phyloP scores from a whole-genome alignment of 441 rosid genomes.

The Gossypium gossypioides region DNA sequence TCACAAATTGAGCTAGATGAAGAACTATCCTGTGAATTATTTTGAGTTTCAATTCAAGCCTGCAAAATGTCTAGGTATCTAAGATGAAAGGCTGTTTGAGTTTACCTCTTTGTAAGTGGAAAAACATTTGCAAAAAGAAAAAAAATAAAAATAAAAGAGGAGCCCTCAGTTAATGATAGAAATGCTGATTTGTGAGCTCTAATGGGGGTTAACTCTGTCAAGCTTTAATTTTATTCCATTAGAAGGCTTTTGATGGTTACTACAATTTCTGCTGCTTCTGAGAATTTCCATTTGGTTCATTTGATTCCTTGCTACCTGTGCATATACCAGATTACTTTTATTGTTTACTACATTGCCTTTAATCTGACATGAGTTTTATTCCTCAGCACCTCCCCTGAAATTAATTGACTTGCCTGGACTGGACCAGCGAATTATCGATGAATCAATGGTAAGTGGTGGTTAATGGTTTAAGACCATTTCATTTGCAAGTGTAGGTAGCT shows the following conservation, averaged over 20 bases:
- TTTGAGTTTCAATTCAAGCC: background rate
- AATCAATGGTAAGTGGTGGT: conserved; percentile 38
- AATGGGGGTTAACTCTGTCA: background rate
- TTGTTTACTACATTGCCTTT: background rate
- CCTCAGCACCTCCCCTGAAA: conserved; percentile 61
- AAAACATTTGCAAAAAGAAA: background rate
- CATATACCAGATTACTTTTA: background rate
- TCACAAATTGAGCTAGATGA: background rate
- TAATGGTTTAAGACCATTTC: conserved; percentile 13
- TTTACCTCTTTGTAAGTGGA: background rate
- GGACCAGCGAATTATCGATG: conserved; percentile 59
- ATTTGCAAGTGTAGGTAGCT: background rate
- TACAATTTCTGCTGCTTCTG: background rate
- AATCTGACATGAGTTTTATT: background rate
- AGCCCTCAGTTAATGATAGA: background rate
- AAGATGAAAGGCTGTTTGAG: background rate
- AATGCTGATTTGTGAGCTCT: background rate
- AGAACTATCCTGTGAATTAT: background rate
- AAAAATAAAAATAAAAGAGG: too few relatives aligned
- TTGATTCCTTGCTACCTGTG: background rate
- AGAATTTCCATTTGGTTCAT: conserved; percentile 1
- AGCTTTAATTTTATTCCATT: background rate
- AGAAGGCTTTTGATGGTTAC: background rate
- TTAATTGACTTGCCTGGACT: conserved; percentile 67
- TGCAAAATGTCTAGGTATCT: background rate